Percentiles rank a stretch among this genome's conserved stretches.
Conservation (phyloP, 1,139 yeast species). For the Yamadazyma jaroonii region DNA sequence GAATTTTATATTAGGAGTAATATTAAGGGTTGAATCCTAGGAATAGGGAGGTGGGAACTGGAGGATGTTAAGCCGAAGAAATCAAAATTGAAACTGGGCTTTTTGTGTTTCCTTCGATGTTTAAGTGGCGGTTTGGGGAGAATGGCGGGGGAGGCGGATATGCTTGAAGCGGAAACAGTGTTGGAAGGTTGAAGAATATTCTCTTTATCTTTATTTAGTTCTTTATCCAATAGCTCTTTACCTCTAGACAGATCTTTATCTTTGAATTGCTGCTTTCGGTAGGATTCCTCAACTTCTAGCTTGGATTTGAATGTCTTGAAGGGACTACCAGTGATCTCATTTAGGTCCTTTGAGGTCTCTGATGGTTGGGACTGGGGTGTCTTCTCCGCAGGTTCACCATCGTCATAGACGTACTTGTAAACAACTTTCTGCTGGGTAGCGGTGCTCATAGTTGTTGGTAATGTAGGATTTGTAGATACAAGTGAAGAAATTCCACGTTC, state of each 20-base stretch:
- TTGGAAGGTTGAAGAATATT: too few relatives aligned
- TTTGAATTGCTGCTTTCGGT: slow-evolving; percentile 10
- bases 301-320: slow-evolving; percentile 15
- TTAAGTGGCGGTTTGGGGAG: too few relatives aligned
- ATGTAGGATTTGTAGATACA: too few relatives aligned
- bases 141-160: too few relatives aligned
- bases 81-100: slow-evolving; percentile 3
- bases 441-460: not conserved
- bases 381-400: slow-evolving; percentile 4
- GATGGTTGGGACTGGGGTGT: slow-evolving; percentile 5
- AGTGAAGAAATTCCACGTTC: too few relatives aligned
- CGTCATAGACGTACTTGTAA: slow-evolving; percentile 8
- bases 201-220: not conserved
- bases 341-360: too few relatives aligned
- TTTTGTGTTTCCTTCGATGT: slow-evolving; percentile 2
- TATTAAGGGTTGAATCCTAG: too few relatives aligned
- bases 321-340: slow-evolving; percentile 10
- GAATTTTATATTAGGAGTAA: too few relatives aligned
- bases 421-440: slow-evolving; percentile 1
- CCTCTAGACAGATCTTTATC: too few relatives aligned
- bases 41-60: not conserved
- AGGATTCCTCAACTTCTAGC: slow-evolving; percentile 11
- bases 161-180: too few relatives aligned
- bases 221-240: too few relatives aligned
- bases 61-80: slow-evolving; percentile 1